Evolutionary conservation across 768 basidiomycete genomes (phyloP), one percentile per base, ranked within the genome.

Genomic region (Tricholoma sp.): DNA sequence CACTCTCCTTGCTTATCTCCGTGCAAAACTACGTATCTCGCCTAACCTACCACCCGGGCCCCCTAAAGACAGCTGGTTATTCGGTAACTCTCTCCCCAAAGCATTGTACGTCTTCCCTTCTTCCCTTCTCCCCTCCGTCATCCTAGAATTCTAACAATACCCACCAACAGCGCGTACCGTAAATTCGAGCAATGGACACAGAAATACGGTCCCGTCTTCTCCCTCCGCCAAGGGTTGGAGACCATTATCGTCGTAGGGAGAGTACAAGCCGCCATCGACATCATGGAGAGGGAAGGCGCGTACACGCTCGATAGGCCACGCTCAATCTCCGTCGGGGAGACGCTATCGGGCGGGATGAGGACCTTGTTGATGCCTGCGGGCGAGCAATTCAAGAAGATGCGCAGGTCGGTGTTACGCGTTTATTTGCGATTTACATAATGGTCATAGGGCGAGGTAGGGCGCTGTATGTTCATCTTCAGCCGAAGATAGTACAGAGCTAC

Each of bases 201-300:
- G 63, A 65, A 77, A 59, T 86, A 86, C 58, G 86, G 85, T 0
- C 80, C 85, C 0, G 72, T 87, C 7, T 83, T 85, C 60, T 77
- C 81, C 0, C 66, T 87, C 2, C 75, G 80, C 0, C 72, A 81
- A 54, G 85, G 86, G 1, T 63, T 72, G 11, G 68, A 68, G 9
- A 73, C 70, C 9, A 71, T 75, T 44, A 66, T 81, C 54, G 72
- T 85, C 47, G 72, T 83, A 29, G 79, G 80, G 0, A 70, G 80
- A 2, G 64, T 80, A 50, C 66, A 84, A 66, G 83, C 82, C 36
- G 83, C 84, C 0, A 75, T 84, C 0, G 83, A 86, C 18, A 79
- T 86, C 55, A 81, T 86, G 83, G 84, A 86, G 63, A 81, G 80
- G 52, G 81, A 85, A 59, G 84, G 84, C n/a, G 77, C 79, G 4